Conservation (phyloP, 371 early-diverging fungal species). For the Blakeslea trispora region DNA sequence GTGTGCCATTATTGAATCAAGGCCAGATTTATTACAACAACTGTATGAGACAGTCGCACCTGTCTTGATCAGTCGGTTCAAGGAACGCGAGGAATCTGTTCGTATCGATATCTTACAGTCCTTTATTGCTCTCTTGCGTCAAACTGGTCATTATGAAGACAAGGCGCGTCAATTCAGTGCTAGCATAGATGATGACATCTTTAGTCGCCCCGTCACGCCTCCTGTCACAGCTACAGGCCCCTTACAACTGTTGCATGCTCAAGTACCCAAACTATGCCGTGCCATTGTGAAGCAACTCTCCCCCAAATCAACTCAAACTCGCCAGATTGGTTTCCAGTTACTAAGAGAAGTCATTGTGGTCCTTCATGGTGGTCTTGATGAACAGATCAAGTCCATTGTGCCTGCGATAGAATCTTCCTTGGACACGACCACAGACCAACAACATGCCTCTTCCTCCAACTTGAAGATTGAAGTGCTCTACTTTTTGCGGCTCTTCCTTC, state of each 20-base stretch:
- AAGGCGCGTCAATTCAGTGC: conserved; percentile 61
- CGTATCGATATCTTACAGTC: conserved; percentile 83
- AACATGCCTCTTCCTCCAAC: conserved; percentile 74
- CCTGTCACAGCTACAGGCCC: conserved; percentile 21
- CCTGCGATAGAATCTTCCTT: conserved; percentile 74
- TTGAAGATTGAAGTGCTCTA: conserved; percentile 81
- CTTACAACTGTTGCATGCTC: conserved; percentile 54
- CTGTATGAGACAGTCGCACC: conserved; percentile 73
- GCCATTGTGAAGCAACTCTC: conserved; percentile 70
- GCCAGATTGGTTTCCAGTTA: conserved; percentile 75
- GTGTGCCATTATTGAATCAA: conserved; percentile 72
- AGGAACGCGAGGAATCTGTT: conserved; percentile 92
- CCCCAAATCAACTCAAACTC: conserved; percentile 74
- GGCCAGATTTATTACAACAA: conserved; percentile 65
- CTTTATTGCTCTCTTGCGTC: conserved; percentile 72
- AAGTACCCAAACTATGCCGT: conserved; percentile 68
- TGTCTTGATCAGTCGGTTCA: conserved; percentile 77
- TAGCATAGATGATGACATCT: conserved; percentile 49
- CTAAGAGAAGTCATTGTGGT: conserved; percentile 73
- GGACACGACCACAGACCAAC: conserved; percentile 49
- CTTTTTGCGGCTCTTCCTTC: conserved; percentile 73
- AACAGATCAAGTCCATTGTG: conserved; percentile 66
- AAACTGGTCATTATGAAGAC: conserved; percentile 59
- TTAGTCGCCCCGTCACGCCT: not conserved
- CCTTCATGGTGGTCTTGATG: conserved; percentile 72